Evolutionary conservation across 768 basidiomycete species (phyloP), one percentile per base, ranked within the genome.

Genomic region (Podaxis sp.): DNA sequence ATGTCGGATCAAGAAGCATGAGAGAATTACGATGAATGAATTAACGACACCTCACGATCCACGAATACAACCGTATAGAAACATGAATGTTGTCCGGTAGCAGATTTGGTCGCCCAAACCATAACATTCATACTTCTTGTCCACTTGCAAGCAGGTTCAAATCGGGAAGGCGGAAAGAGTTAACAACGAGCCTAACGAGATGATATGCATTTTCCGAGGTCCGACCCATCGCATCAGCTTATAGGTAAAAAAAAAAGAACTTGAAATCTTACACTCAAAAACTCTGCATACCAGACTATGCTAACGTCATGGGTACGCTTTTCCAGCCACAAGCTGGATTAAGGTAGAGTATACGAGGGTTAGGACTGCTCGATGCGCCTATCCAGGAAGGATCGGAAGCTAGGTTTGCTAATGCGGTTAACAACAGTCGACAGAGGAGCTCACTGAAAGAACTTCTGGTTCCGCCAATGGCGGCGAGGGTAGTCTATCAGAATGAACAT

Each of bases 291-390:
- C 78, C 59, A 85, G 75, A 85, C 80, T 17, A 74, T 72, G 15
- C 87, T 87, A 27, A 89, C 88, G 6, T 68, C 66, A 22, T 77
- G 77, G 3, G 85, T 80, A 33, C 77, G 70, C 40, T 86, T 72
- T 12, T 85, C 85, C 22, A 88, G 77, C 0, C 87, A 87, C 87
- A 2, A 80, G 69, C 7, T 71, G 69, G 51, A 82, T 71, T 1
- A 87, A 82, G 0, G 85, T 86, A 25, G 84, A 82, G 57, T 71
- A 75, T 59, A 77, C 65, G 49, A 77, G 70, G 3, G 73, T 72
- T 13, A 69, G 57, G n/a, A 76, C 66, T n/a, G 68, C 70, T 46
- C 69, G 66, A 54, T 70, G 67, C 12, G 68, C 57, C 67, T 71
- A 46, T 76, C 72, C 11, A 68, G 55, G 56, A 75, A 76, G 27